Conservation (phyloP, 2,329 filamentous ascomycete genomes). For the Sporothrix dimorphospora region DNA sequence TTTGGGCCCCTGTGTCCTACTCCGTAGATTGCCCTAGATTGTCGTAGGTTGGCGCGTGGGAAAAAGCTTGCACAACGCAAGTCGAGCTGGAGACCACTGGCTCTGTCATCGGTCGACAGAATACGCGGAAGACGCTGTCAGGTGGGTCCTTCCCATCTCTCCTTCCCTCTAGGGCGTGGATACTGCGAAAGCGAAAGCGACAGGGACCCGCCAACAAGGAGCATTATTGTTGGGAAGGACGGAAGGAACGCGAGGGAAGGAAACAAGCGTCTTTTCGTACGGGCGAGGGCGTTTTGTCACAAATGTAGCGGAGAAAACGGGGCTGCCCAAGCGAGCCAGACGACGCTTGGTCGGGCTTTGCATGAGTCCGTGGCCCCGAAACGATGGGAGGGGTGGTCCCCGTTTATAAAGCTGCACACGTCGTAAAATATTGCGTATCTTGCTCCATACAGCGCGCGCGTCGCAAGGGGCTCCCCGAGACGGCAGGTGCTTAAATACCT, state of each 20-base stretch:
- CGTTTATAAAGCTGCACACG: not conserved
- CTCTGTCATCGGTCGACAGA: not conserved
- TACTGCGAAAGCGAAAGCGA: not conserved
- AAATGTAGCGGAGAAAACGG: not conserved
- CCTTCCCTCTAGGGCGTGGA: not conserved
- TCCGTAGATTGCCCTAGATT: too few species aligned
- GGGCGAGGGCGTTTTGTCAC: not conserved
- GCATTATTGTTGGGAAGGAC: not conserved
- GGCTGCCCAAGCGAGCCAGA: not conserved
- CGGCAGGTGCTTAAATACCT: not conserved
- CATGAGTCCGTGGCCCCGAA: constrained; percentile 13
- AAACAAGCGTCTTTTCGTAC: not conserved
- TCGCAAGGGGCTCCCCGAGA: constrained; percentile 1
- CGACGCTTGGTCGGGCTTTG: not conserved
- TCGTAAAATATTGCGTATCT: too few species aligned
- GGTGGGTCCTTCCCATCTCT: constrained; percentile 5
- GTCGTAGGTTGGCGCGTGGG: not conserved
- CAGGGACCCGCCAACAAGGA: not conserved
- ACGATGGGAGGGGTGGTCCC: not conserved
- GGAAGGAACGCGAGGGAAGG: not conserved
- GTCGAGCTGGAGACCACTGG: too few species aligned
- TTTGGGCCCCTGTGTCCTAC: not conserved
- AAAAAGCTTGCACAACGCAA: constrained; percentile 4
- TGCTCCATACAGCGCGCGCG: too few species aligned
- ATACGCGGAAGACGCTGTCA: constrained; percentile 11